phyloP scores from a whole-genome alignment of 768 basidiomycete species.

The Serendipita sp. region DNA sequence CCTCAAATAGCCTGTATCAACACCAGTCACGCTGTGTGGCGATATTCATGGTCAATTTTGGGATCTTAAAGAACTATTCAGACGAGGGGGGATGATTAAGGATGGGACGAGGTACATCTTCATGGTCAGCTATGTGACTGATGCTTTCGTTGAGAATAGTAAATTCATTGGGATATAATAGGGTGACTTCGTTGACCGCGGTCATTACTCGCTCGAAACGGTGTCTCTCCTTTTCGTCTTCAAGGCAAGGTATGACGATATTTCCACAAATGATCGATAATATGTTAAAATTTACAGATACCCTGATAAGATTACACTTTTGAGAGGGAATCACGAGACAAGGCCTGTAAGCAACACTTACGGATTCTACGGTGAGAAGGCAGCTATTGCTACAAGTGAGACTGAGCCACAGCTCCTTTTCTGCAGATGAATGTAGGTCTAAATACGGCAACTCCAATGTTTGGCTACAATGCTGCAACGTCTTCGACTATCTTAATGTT shows the following conservation, averaged over 20 bases:
- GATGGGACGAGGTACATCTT: slow-evolving; percentile 82
- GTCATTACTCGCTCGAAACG: slow-evolving; percentile 93
- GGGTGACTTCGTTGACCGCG: slow-evolving; percentile 79
- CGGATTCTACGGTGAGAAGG: slow-evolving; percentile 18
- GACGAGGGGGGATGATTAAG: slow-evolving; percentile 72
- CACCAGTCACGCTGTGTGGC: slow-evolving; percentile 44
- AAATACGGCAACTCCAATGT: slow-evolving; percentile 91
- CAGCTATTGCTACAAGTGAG: background rate
- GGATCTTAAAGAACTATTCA: slow-evolving; percentile 80
- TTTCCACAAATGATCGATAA: background rate
- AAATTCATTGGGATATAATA: background rate
- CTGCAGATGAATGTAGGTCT: slow-evolving; percentile 90
- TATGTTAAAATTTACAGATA: slow-evolving; percentile 38
- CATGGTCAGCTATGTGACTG: slow-evolving; percentile 30
- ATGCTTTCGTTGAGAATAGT: background rate
- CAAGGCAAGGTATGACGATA: slow-evolving; percentile 34
- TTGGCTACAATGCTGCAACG: slow-evolving; percentile 97
- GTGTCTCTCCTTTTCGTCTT: slow-evolving; percentile 86
- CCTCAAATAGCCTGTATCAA: slow-evolving; percentile 2
- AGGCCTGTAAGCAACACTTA: slow-evolving; percentile 81
- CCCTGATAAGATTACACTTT: slow-evolving; percentile 91
- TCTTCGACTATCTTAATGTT: slow-evolving; percentile 90
- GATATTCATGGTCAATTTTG: slow-evolving; percentile 98
- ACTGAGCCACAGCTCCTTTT: slow-evolving; percentile 47
- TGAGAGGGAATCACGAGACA: slow-evolving; percentile 95